Evolutionary conservation across 805 yeast species (phyloP).

Genomic region (Metschnikowia peoriensis): DNA sequence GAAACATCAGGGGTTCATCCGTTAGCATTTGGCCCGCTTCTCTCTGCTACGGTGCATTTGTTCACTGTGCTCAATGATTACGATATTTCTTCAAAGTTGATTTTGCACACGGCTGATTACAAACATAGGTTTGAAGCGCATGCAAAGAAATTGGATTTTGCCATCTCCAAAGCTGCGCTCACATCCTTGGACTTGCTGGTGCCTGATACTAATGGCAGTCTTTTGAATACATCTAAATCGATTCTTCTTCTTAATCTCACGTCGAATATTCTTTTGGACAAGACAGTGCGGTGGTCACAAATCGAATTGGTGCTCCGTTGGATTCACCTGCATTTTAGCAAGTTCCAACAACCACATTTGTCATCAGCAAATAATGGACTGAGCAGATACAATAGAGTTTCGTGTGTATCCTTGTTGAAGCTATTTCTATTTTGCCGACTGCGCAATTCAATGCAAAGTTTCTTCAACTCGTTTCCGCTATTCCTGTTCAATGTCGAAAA

Average conservation of each 20-base stretch:
- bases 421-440: slow-evolving; percentile 25
- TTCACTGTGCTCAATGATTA: slow-evolving; percentile 37
- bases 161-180: neutral
- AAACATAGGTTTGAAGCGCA: slow-evolving; percentile 30
- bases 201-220: neutral
- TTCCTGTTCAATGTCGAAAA: slow-evolving; percentile 1
- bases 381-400: slow-evolving; percentile 16
- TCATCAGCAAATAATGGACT: neutral
- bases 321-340: slow-evolving; percentile 22
- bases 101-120: slow-evolving; percentile 20
- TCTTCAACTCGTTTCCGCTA: slow-evolving; percentile 21
- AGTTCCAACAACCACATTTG: neutral
- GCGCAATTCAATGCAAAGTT: slow-evolving; percentile 19
- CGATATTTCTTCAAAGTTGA: slow-evolving; percentile 30
- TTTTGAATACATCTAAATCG: slow-evolving; percentile 27
- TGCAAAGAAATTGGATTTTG: slow-evolving; percentile 32
- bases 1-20: neutral
- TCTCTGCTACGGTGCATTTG: slow-evolving; percentile 26
- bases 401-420: slow-evolving; percentile 24
- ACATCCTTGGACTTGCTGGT: neutral
- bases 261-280: slow-evolving; percentile 27
- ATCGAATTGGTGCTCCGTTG: slow-evolving; percentile 26
- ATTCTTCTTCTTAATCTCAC: slow-evolving; percentile 31
- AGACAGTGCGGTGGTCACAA: slow-evolving; percentile 25
- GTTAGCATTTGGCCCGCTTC: slow-evolving; percentile 4